A percentile compares a stretch with the other conserved stretches of the same genome.
Evolutionary conservation across 2,329 filamentous ascomycete genomes (phyloP).

Genomic region (Thielaviopsis musarum): DNA sequence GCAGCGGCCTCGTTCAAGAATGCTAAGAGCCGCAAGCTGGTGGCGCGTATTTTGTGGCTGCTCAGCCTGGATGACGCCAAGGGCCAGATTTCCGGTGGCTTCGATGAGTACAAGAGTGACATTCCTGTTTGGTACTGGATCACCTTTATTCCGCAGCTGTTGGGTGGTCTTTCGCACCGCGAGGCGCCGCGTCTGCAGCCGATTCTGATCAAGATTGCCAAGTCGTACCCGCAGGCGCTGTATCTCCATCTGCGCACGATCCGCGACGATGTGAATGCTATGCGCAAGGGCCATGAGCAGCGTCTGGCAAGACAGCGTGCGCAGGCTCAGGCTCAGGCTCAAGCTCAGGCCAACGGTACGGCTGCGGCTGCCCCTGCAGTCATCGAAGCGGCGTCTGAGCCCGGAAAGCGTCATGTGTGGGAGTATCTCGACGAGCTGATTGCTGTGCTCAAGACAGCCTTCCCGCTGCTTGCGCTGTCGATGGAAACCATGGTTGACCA

Average conservation of each 20-base stretch:
- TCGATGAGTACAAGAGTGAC: constrained; percentile 93
- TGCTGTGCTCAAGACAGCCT: constrained; percentile 88
- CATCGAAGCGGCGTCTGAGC: constrained; percentile 13
- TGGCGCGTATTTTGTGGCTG: constrained; percentile 87
- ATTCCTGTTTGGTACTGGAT: constrained; percentile 99
- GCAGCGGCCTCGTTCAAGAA: constrained; percentile 95
- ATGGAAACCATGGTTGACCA: constrained; percentile 99
- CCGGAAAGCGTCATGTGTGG: constrained; percentile 66
- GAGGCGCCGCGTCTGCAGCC: constrained; percentile 76
- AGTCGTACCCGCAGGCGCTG: constrained; percentile 84
- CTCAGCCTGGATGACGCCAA: constrained; percentile 83
- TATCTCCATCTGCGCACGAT: constrained; percentile 93
- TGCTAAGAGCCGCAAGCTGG: constrained; percentile 83
- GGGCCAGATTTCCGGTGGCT: constrained; percentile 67
- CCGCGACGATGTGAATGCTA: constrained; percentile 66
- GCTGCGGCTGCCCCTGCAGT: neutral
- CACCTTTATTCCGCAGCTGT: constrained; percentile 90
- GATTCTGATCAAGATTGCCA: constrained; percentile 84
- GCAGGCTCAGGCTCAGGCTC: constrained; percentile 10
- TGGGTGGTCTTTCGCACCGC: constrained; percentile 79
- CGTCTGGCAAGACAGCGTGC: constrained; percentile 12
- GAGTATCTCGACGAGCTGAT: constrained; percentile 93
- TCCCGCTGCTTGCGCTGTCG: constrained; percentile 83
- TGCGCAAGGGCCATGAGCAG: constrained; percentile 13
- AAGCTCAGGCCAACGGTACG: neutral